Base-by-base conservation (phyloP, 1,284 basidiomycete genomes). In the Hymenochaete sp. region DNA sequence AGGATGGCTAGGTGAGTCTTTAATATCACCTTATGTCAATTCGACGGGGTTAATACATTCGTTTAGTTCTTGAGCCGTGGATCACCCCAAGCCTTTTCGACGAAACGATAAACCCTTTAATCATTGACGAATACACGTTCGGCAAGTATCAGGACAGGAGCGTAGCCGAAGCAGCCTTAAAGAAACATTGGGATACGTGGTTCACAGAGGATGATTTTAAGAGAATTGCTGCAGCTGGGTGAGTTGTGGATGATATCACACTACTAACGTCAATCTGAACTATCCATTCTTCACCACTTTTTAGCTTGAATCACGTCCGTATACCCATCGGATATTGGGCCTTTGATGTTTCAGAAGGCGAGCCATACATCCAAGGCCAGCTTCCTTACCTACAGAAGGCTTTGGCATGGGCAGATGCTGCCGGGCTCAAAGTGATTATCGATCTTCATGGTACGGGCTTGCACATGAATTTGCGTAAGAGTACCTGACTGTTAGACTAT, bases 291-390 rank as follows among this genome's bases (percentile, higher is more conserved):
- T 39, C 38, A 44, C 45, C 27, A 29, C 27, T 14, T 48, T 33
- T 16, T 52, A 85, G 81, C 8, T 66, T 90, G 44, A 89, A 90
- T 59, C 86, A 90, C 60, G 83, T 92, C 49, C 79, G 92, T 31
- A 66, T 96, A 31, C 91, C 91, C 2, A 86, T 96, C 51, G 88
- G 88, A 19, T 91, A 83, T 62, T 96, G 93, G 93, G 92, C 92
- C 1, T 91, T 88, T 55, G 86, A 93, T 44, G 77, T 87, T 16
- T 73, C 74, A 13, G 88, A 82, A 6, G n/a, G n/a, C n/a, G 90
- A 95, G 57, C 91, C 90, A 0, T 96, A 79, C 65, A 77, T 91
- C 52, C 77, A 82, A 66, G 87, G 89, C 16, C 85, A 89, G 60
- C 63, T 82, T 39, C 70, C 77, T 16, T 88, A 85, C 63, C 64